Conservation (phyloP, 768 basidiomycete species). For the Peribolospora kevripleyi region DNA sequence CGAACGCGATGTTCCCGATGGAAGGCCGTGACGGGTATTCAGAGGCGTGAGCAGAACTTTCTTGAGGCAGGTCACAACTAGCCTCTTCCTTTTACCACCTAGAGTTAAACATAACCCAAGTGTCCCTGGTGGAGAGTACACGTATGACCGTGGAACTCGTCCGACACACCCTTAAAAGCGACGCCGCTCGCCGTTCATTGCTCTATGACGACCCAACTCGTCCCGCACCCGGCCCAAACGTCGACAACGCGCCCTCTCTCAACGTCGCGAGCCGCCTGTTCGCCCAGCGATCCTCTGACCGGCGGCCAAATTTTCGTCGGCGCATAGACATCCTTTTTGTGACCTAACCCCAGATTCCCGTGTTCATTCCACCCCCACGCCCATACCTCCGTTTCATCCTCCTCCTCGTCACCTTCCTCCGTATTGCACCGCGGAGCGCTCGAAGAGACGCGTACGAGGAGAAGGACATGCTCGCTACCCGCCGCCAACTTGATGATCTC, state of each 20-base stretch:
- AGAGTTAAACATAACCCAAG: too few species aligned
- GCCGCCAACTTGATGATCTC: constrained; percentile 27
- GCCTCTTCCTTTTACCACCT: too few species aligned
- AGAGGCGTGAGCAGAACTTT: too few species aligned
- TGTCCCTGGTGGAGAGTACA: too few species aligned
- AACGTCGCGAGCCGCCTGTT: background rate
- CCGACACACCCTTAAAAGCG: too few species aligned
- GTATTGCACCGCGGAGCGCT: background rate
- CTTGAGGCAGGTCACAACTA: too few species aligned
- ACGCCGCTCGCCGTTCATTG: too few species aligned
- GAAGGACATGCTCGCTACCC: constrained; percentile 67
- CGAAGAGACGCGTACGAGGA: constrained; percentile 6
- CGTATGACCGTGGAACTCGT: too few species aligned
- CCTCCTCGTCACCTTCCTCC: background rate
- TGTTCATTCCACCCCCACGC: constrained; percentile 99
- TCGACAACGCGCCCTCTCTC: constrained; percentile 6
- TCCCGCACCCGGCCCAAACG: constrained; percentile 32
- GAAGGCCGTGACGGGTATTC: too few species aligned
- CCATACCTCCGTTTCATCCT: constrained; percentile 29
- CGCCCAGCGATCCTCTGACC: constrained; percentile 1
- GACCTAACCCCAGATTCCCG: constrained; percentile 59
- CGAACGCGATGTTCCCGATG: too few species aligned
- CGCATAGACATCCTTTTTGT: constrained; percentile 29
- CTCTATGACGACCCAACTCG: constrained; percentile 26
- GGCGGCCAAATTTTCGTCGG: constrained; percentile 36